These are phyloP conservation scores for Penicillium steckii DNA, from an alignment of 495 filamentous ascomycete species.

Conservation along the genomic window DNA sequence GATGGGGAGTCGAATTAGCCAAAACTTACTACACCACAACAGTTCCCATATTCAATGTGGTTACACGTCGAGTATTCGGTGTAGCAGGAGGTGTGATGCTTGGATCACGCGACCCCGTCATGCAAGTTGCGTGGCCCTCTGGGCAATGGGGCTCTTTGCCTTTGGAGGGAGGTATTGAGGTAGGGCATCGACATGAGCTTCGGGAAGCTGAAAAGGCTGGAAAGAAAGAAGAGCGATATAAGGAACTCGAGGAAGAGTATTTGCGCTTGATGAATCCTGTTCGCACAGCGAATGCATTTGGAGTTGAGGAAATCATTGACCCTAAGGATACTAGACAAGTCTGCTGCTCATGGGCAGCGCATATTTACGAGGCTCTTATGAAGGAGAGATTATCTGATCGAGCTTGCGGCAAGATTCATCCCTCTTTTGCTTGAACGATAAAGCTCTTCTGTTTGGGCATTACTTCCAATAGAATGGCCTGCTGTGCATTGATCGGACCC, in stretches of 20 bases:
- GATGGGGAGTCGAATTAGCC: conserved; percentile 58
- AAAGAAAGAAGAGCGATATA: conserved; percentile 47
- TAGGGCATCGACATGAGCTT: conserved; percentile 57
- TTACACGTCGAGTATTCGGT: conserved; percentile 56
- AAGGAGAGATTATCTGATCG: conserved; percentile 47
- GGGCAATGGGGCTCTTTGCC: conserved; percentile 61
- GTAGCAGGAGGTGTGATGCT: conserved; percentile 64
- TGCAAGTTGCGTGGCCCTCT: conserved; percentile 62
- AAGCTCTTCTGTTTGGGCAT: neutral
- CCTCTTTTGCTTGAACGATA: conserved; percentile 39
- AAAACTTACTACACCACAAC: conserved; percentile 60
- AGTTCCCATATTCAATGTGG: conserved; percentile 58
- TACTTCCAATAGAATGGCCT: too few species aligned
- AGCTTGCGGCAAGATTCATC: conserved; percentile 50
- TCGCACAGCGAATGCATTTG: conserved; percentile 62
- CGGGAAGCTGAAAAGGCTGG: conserved; percentile 51
- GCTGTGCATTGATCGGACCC: too few species aligned
- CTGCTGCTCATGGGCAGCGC: conserved; percentile 51
- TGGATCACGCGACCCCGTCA: conserved; percentile 55
- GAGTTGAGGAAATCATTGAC: conserved; percentile 64
- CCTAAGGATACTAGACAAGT: conserved; percentile 55
- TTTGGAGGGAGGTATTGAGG: conserved; percentile 61
- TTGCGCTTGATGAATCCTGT: conserved; percentile 61
- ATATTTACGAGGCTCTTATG: conserved; percentile 53
- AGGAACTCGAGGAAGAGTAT: conserved; percentile 59